These are phyloP conservation scores for Saturnispora galanensis DNA, from an alignment of 805 yeast species.

Conservation along the genomic window DNA sequence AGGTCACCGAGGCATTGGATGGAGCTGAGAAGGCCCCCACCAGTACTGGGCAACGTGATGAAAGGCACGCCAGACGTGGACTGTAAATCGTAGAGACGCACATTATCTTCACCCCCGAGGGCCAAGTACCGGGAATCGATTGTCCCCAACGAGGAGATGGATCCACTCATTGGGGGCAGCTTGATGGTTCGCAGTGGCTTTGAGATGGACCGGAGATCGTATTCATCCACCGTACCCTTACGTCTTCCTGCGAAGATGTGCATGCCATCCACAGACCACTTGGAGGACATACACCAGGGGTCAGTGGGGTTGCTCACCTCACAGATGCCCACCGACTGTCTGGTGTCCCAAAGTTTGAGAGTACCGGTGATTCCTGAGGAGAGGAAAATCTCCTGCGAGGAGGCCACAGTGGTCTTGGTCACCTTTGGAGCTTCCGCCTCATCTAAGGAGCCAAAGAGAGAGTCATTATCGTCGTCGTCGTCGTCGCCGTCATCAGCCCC, in stretches of 20 bases:
- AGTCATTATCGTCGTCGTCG: slow-evolving; percentile 24
- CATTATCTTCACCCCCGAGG: slow-evolving; percentile 86
- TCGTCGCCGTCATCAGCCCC: slow-evolving; percentile 17
- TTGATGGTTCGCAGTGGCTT: slow-evolving; percentile 44
- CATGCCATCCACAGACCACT: slow-evolving; percentile 80
- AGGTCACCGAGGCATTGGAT: too few relatives aligned
- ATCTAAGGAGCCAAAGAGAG: slow-evolving; percentile 39
- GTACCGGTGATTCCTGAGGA: slow-evolving; percentile 80
- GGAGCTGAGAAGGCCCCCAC: slow-evolving; percentile 79
- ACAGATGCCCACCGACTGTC: slow-evolving; percentile 26
- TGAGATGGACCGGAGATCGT: slow-evolving; percentile 44
- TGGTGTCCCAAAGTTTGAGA: slow-evolving; percentile 71
- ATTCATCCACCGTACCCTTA: slow-evolving; percentile 77
- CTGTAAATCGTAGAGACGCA: slow-evolving; percentile 72
- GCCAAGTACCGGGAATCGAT: slow-evolving; percentile 41
- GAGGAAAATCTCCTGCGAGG: too few relatives aligned
- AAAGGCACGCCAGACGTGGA: slow-evolving; percentile 48
- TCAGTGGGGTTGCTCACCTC: slow-evolving; percentile 30
- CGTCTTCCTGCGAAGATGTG: slow-evolving; percentile 67
- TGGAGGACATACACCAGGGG: slow-evolving; percentile 89
- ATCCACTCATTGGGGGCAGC: slow-evolving; percentile 84
- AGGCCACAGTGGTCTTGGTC: neutral
- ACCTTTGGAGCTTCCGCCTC: slow-evolving; percentile 22
- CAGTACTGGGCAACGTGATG: slow-evolving; percentile 90
- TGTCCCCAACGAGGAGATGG: slow-evolving; percentile 50